Evolutionary conservation across 805 yeast species (phyloP).

Genomic region (Candida tibetensis): DNA sequence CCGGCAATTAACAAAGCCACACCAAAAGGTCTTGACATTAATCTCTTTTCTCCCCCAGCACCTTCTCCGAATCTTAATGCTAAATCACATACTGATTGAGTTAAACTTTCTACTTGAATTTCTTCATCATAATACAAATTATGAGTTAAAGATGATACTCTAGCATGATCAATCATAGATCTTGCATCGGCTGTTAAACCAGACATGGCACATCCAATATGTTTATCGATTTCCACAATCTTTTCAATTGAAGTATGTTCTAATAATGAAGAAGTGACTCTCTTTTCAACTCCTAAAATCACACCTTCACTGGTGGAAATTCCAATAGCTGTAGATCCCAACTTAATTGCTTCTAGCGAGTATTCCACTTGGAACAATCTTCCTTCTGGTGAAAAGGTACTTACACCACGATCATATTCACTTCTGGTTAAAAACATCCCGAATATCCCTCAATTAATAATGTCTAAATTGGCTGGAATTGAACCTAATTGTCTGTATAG

Average conservation of each 20-base stretch:
- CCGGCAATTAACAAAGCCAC: constrained; percentile 97
- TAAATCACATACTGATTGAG: constrained; percentile 95
- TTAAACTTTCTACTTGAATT: constrained; percentile 86
- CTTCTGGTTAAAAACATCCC: constrained; percentile 96
- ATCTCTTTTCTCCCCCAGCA: constrained; percentile 90
- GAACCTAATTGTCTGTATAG: no score
- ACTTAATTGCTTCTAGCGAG: constrained; percentile 93
- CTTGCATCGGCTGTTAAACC: constrained; percentile 99
- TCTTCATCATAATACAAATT: constrained; percentile 87
- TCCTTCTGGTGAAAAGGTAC: constrained; percentile 98
- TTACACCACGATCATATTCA: constrained; percentile 98
- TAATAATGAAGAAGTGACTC: constrained; percentile 88
- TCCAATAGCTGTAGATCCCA: constrained; percentile 98
- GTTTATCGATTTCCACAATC: constrained; percentile 89
- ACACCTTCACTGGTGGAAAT: constrained; percentile 95
- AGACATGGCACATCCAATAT: constrained; percentile 98
- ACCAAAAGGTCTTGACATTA: constrained; percentile 98
- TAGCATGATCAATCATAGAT: constrained; percentile 97
- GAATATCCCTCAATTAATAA: background rate
- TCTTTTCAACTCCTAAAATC: constrained; percentile 92
- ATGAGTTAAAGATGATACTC: constrained; percentile 86
- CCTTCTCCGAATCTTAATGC: constrained; percentile 97
- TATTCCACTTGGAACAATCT: constrained; percentile 97
- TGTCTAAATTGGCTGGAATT: constrained; percentile 4
- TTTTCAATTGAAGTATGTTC: constrained; percentile 95